A percentile compares a stretch with the other conserved stretches of the same genome.
Evolutionary conservation across 441 rosid genomes (phyloP).

Genomic region (Adansonia rubrostipa): DNA sequence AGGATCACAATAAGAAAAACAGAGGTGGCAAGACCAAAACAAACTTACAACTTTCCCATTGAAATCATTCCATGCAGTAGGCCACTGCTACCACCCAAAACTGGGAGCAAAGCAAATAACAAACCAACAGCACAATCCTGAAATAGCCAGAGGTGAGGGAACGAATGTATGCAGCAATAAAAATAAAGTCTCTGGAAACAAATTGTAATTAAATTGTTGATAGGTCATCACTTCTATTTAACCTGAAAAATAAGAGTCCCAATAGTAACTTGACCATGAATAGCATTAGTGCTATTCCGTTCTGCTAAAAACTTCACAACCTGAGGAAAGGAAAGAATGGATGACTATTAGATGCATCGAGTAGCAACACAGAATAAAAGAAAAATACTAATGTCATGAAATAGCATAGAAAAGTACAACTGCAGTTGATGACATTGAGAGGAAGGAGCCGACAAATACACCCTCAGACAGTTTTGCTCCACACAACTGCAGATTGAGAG

Average conservation of each 20-base stretch:
- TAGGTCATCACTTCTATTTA: conserved; percentile 22
- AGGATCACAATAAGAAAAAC: not conserved
- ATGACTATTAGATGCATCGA: conserved; percentile 22
- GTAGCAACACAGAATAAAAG: conserved; percentile 22
- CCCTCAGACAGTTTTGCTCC: conserved; percentile 98
- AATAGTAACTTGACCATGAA: conserved; percentile 96
- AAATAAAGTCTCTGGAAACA: conserved; percentile 29
- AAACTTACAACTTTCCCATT: conserved; percentile 93
- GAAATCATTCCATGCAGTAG: conserved; percentile 78
- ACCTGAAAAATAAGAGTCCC: conserved; percentile 99
- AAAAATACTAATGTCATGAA: conserved; percentile 13
- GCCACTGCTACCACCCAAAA: conserved; percentile 94
- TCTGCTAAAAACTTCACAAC: conserved; percentile 95
- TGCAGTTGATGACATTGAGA: conserved; percentile 98
- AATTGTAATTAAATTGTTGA: conserved; percentile 18
- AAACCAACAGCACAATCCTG: conserved; percentile 98
- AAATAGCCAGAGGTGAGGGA: conserved; percentile 31
- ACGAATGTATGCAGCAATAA: conserved; percentile 30
- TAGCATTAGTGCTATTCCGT: conserved; percentile 66
- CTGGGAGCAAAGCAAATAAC: conserved; percentile 92
- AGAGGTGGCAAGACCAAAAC: conserved; percentile 14
- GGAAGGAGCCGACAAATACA: conserved; percentile 86
- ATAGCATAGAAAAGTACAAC: conserved; percentile 59
- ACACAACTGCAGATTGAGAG: conserved; percentile 65
- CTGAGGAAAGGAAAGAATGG: conserved; percentile 46